These are phyloP conservation scores for Lathyrus tuberosus DNA, from an alignment of 306 rosid genomes.

Conservation along the genomic window DNA sequence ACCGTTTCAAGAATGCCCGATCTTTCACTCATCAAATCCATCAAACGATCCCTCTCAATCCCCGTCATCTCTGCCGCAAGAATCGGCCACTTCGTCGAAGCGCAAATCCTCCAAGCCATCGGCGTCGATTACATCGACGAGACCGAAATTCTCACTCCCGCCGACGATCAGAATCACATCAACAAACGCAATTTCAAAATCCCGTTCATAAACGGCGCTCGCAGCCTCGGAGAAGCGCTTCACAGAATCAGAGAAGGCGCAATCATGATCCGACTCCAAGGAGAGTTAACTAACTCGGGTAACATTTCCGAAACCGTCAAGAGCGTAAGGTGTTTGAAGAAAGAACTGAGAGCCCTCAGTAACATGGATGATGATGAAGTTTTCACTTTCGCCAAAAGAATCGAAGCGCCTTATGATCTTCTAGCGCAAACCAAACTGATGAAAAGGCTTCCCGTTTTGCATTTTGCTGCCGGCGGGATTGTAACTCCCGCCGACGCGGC, in stretches of 20 bases:
- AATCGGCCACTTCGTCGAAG: conserved; percentile 83
- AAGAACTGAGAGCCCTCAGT: conserved; percentile 53
- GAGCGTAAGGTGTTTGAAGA: conserved; percentile 65
- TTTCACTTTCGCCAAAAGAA: conserved; percentile 59
- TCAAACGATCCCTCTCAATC: conserved; percentile 58
- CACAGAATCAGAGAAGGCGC: conserved; percentile 77
- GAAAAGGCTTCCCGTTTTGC: conserved; percentile 68
- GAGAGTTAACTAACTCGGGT: conserved; percentile 56
- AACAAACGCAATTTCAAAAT: conserved; percentile 67
- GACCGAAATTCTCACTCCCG: conserved; percentile 56
- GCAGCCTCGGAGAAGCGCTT: conserved; percentile 65
- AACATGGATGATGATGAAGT: conserved; percentile 87
- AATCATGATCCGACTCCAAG: conserved; percentile 64
- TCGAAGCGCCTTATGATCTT: conserved; percentile 76
- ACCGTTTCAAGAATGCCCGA: conserved; percentile 66
- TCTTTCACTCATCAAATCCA: conserved; percentile 56
- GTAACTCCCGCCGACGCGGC: conserved; percentile 89
- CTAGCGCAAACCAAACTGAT: conserved; percentile 65
- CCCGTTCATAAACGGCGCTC: conserved; percentile 67
- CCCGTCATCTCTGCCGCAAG: conserved; percentile 68
- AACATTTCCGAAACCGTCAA: conserved; percentile 46
- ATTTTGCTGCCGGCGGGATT: conserved; percentile 77
- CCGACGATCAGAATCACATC: conserved; percentile 61
- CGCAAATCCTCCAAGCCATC: conserved; percentile 70
- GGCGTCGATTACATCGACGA: conserved; percentile 78